A percentile compares a stretch with the other conserved stretches of the same genome.
Conservation (phyloP, 371 early-diverging fungal genomes). For the Blastocladiella emersonii region DNA sequence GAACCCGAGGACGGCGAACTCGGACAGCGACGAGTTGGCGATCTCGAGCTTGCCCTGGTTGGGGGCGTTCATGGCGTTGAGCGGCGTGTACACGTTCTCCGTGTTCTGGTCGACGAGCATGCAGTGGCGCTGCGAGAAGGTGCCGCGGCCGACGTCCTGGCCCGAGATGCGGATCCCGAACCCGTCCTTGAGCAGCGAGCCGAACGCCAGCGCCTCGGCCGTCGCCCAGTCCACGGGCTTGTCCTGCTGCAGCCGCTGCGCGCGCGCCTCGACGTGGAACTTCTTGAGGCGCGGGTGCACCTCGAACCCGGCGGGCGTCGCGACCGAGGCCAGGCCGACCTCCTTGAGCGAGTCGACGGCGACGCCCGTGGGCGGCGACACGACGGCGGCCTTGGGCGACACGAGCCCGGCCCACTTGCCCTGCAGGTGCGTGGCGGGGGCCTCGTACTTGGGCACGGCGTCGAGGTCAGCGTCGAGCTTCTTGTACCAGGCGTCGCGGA, state of each 20-base stretch:
- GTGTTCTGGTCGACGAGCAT: conserved; percentile 66
- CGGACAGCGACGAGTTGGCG: conserved; percentile 77
- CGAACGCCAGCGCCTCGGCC: conserved; percentile 87
- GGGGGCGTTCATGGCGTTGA: conserved; percentile 47
- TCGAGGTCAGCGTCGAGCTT: conserved; percentile 44
- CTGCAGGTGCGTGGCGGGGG: conserved; percentile 29
- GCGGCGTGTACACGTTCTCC: conserved; percentile 57
- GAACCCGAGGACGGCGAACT: conserved; percentile 89
- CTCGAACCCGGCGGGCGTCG: conserved; percentile 30
- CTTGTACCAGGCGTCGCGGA: conserved; percentile 37
- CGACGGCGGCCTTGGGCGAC: conserved; percentile 34
- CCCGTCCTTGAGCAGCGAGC: conserved; percentile 68
- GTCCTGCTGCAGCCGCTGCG: conserved; percentile 51
- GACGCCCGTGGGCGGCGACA: conserved; percentile 43
- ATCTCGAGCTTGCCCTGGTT: conserved; percentile 54
- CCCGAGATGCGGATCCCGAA: conserved; percentile 82
- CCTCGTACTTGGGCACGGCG: conserved; percentile 34
- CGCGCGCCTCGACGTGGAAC: conserved; percentile 71
- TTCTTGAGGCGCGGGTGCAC: conserved; percentile 75
- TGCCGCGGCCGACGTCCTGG: conserved; percentile 95
- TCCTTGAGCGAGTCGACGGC: conserved; percentile 34
- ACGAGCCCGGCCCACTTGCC: conserved; percentile 56
- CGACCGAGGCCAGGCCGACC: conserved; percentile 60
- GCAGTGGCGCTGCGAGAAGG: conserved; percentile 92
- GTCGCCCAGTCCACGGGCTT: conserved; percentile 88